phyloP scores from a whole-genome alignment of 2,329 filamentous ascomycete species.

The Aspergillus novofumigatus region DNA sequence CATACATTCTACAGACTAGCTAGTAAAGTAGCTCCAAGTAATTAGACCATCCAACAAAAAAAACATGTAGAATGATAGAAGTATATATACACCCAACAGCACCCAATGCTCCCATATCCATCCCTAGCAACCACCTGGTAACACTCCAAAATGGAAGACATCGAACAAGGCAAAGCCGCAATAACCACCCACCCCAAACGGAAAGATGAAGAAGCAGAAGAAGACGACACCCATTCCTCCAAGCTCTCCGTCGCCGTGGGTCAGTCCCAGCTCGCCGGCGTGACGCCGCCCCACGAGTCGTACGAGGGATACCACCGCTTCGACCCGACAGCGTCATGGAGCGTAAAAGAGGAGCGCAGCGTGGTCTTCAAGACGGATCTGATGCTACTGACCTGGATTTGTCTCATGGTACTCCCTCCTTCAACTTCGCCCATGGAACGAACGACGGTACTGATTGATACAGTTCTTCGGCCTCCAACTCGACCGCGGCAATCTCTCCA shows the following conservation, averaged over 20 bases:
- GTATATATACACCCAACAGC: not conserved
- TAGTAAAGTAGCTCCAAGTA: not conserved
- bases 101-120: not conserved
- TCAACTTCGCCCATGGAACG: not conserved
- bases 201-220: not conserved
- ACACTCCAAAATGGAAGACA: conserved; percentile 14
- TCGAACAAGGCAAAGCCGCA: conserved; percentile 18
- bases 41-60: not conserved
- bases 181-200: not conserved
- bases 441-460: not conserved
- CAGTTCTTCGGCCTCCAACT: conserved; percentile 33
- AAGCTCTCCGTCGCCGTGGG: conserved; percentile 15
- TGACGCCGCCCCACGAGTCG: conserved; percentile 27
- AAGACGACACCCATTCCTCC: conserved; percentile 9
- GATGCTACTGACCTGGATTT: conserved; percentile 19
- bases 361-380: conserved; percentile 44
- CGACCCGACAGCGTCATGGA: conserved; percentile 22
- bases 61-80: not conserved
- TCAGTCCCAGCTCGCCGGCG: conserved; percentile 23
- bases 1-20: not conserved
- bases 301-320: conserved; percentile 25
- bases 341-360: conserved; percentile 42
- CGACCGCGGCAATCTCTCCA: conserved; percentile 33
- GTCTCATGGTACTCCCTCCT: conserved; percentile 16
- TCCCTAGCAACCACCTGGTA: not conserved